phyloP scores from a whole-genome alignment of 768 basidiomycete species.

The Suillus occidentalis region DNA sequence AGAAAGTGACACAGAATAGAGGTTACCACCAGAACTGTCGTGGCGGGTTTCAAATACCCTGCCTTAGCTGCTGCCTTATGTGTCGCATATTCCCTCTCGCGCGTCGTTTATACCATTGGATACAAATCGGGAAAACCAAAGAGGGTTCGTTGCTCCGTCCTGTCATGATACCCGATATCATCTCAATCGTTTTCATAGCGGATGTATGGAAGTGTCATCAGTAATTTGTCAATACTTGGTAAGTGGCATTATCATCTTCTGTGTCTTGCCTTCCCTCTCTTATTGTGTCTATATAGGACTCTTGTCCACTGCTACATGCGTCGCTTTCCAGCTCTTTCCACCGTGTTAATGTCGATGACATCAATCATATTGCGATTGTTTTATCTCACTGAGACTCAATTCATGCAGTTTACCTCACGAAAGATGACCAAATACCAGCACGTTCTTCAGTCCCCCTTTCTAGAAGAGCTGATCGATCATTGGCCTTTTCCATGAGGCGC shows the following conservation, averaged over 20 bases:
- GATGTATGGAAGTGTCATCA: conserved; percentile 18
- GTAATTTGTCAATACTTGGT: conserved; percentile 20
- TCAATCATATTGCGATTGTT: neutral
- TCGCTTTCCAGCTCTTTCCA: conserved; percentile 28
- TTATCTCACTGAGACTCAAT: neutral
- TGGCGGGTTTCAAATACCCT: conserved; percentile 43
- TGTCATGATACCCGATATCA: neutral
- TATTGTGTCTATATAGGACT: conserved; percentile 17
- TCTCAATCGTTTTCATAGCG: conserved; percentile 22
- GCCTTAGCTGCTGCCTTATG: conserved; percentile 41
- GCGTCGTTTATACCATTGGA: conserved; percentile 47
- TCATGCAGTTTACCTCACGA: neutral
- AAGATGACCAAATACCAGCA: neutral
- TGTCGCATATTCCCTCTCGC: conserved; percentile 38
- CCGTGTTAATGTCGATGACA: conserved; percentile 6
- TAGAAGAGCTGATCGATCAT: neutral
- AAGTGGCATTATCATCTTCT: conserved; percentile 3
- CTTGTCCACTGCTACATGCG: conserved; percentile 29
- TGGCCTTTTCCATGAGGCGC: neutral
- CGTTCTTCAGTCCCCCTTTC: neutral
- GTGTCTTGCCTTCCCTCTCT: neutral
- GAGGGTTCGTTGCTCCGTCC: conserved; percentile 30
- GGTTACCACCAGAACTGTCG: conserved; percentile 35
- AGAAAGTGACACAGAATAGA: conserved; percentile 3
- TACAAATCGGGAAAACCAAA: conserved; percentile 45